These are phyloP conservation scores for Ophiostoma fasciatum DNA, from an alignment of 2,329 filamentous ascomycete species.

Conservation along the genomic window DNA sequence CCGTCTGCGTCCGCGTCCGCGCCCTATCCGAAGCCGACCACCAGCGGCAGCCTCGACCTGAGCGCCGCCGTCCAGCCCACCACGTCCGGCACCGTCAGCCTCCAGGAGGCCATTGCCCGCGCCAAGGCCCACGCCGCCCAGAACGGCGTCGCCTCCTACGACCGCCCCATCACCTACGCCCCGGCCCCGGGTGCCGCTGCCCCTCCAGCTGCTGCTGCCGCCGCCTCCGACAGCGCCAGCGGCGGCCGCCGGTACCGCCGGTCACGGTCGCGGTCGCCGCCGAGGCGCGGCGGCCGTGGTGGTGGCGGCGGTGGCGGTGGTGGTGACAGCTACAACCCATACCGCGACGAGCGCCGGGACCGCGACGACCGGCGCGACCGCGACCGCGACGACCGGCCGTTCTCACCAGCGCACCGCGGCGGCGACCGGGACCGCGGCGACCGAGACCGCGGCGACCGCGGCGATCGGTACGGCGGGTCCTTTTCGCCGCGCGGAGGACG, in stretches of 20 bases:
- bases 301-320: conserved; percentile 46
- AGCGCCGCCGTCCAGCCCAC: conserved; percentile 60
- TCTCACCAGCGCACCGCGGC: conserved; percentile 17
- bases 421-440: conserved; percentile 27
- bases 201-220: background rate
- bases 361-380: conserved; percentile 32
- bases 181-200: conserved; percentile 17
- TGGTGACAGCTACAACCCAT: conserved; percentile 35
- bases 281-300: conserved; percentile 42
- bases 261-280: conserved; percentile 59
- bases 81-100: conserved; percentile 67
- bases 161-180: conserved; percentile 36
- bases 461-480: conserved; percentile 21
- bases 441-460: conserved; percentile 37
- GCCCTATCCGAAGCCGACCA: conserved; percentile 50
- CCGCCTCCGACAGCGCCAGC: background rate
- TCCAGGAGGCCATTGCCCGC: conserved; percentile 72
- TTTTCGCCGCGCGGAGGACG: conserved; percentile 3
- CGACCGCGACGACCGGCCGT: conserved; percentile 37
- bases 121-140: conserved; percentile 70
- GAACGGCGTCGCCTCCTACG: conserved; percentile 54
- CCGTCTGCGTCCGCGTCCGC: too few species aligned
- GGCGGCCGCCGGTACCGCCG: conserved; percentile 42
- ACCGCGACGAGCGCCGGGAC: conserved; percentile 33
- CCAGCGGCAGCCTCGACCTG: conserved; percentile 64